Base-by-base conservation (phyloP, 768 basidiomycete species). In the Porpolomopsis calyptriformis region DNA sequence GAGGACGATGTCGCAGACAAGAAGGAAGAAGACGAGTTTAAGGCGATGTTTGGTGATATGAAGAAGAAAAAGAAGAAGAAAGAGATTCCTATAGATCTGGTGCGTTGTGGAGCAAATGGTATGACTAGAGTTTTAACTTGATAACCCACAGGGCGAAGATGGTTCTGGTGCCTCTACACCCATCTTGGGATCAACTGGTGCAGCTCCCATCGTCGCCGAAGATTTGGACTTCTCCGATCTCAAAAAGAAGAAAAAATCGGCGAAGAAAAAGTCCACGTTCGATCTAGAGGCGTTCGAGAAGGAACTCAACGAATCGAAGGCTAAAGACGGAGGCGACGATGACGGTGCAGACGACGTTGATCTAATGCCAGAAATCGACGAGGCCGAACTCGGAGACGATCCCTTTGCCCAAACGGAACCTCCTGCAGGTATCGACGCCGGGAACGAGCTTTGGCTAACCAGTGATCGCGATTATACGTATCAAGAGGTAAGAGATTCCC, bases 391-490 rank as follows among this genome's bases (percentile, higher is more conserved):
- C 3, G 93, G 90, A 4, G 91, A 96, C 4, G 84, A 92, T 66
- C 83, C 85, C 3, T 94, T 93, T 53, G 79, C 82, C 4, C 73
- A 72, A 49, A 63, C 57, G 9, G 74, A 81, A 48, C 73, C 61
- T 4, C 74, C 77, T 4, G 69, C 76, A 6, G 76, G 73, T 22
- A 67, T 85, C 1, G 86, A 89, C 53, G 74, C 77, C 18, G 87
- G 85, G 5, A 82, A 71, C 24, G 89, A 91, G 57, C 77, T 88
- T 37, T 99, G 94, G 94, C 73, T 96, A 20, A 78, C 78, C 59
- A 87, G 81, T 52, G 93, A 97, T 64, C 78, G 94, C 36, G 94
- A 98, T 64, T 96, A 97, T 61, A 85, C 80, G n/a, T 99, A 98
- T 61, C 77, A 76, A 45, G 94, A 99, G 75, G 92, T 86, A 31